These are phyloP conservation scores for Kuraishia cidri DNA, from an alignment of 805 yeast species.

Conservation along the genomic window DNA sequence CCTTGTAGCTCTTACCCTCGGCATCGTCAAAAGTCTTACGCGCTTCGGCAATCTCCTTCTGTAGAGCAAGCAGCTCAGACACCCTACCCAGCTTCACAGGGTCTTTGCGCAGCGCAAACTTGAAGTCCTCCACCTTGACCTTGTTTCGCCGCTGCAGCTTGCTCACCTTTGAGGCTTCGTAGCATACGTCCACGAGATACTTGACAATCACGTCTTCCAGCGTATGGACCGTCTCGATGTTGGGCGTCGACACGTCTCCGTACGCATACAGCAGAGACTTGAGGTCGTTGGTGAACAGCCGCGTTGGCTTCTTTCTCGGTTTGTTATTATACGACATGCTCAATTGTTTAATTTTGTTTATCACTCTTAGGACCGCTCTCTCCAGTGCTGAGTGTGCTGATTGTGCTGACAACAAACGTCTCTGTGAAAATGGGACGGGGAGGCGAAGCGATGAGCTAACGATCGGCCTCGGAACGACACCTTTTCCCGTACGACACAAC, in stretches of 20 bases:
- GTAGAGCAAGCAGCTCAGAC: conserved; percentile 50
- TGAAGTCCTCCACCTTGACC: conserved; percentile 64
- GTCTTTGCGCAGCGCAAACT: conserved; percentile 60
- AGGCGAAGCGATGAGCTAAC: too few species aligned
- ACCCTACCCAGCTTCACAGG: conserved; percentile 62
- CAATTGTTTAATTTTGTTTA: too few species aligned
- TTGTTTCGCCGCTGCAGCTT: conserved; percentile 44
- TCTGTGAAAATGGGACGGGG: too few species aligned
- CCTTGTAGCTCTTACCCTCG: conserved; percentile 33
- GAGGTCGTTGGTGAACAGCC: conserved; percentile 30
- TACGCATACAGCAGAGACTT: conserved; percentile 58
- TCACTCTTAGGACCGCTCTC: too few species aligned
- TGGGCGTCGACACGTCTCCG: conserved; percentile 66
- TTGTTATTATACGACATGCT: too few species aligned
- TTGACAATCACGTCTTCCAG: conserved; percentile 61
- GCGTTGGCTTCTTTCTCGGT: conserved; percentile 6
- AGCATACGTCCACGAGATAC: conserved; percentile 46
- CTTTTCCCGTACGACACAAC: too few species aligned
- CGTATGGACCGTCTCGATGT: conserved; percentile 54
- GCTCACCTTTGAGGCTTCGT: conserved; percentile 41
- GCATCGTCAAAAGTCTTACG: conserved; percentile 58
- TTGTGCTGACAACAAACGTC: too few species aligned
- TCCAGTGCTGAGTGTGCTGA: too few species aligned
- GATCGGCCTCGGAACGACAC: too few species aligned
- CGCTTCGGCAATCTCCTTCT: conserved; percentile 56